Evolutionary conservation across 1,284 basidiomycete species (phyloP).

Genomic region (Cerrena zonata): DNA sequence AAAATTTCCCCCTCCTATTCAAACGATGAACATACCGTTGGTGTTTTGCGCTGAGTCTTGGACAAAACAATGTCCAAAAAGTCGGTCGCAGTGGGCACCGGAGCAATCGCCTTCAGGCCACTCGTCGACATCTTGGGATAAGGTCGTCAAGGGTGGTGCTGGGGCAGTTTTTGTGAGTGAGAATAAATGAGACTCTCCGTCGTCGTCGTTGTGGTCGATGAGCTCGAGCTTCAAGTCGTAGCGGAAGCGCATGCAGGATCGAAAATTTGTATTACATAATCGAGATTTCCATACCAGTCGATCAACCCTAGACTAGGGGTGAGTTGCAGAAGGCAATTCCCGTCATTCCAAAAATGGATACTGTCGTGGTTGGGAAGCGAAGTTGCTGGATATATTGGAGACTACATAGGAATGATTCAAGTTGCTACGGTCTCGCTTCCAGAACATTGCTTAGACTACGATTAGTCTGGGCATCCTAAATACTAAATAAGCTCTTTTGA

Average conservation of each 20-base stretch:
- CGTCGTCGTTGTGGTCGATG: slow-evolving; percentile 7
- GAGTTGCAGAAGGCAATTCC: neutral
- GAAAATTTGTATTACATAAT: slow-evolving; percentile 4
- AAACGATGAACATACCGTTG: slow-evolving; percentile 59
- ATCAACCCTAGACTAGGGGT: neutral
- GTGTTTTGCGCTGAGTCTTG: slow-evolving; percentile 94
- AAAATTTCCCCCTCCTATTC: neutral
- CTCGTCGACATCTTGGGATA: slow-evolving; percentile 68
- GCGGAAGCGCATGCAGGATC: neutral
- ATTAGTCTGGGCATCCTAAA: no score
- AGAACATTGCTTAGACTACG: no score
- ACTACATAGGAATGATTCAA: no score
- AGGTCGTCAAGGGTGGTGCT: neutral
- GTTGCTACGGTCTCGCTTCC: no score
- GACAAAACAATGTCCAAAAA: slow-evolving; percentile 93
- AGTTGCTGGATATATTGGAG: no score
- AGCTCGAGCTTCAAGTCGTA: slow-evolving; percentile 5
- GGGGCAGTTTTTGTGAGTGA: slow-evolving; percentile 4
- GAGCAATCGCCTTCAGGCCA: slow-evolving; percentile 91
- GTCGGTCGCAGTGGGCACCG: slow-evolving; percentile 91
- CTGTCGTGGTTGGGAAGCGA: neutral
- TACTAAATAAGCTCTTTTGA: no score
- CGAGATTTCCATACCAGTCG: neutral
- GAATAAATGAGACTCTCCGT: slow-evolving; percentile 13
- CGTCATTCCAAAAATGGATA: neutral